phyloP scores from a whole-genome alignment of 441 rosid genomes.

The Pelargonium myrrhifolium region DNA sequence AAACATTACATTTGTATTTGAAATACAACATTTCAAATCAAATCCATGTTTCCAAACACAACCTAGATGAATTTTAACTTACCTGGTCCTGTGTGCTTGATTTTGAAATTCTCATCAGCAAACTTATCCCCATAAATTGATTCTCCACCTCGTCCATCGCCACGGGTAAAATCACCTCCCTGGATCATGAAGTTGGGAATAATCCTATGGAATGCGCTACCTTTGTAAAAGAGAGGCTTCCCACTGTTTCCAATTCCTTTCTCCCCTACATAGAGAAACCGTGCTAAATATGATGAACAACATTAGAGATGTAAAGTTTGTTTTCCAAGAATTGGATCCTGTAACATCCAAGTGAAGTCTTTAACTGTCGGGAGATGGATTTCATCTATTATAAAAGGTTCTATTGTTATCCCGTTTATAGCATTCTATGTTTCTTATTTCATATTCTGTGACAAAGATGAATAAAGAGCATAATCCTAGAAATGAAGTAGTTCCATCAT shows the following conservation, averaged over 20 bases:
- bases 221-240: constrained; percentile 50
- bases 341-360: not conserved
- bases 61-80: not conserved
- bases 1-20: too few relatives aligned
- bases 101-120: constrained; percentile 59
- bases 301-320: constrained; percentile 3
- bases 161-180: constrained; percentile 65
- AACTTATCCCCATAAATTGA: constrained; percentile 53
- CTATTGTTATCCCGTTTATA: not conserved
- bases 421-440: not conserved
- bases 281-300: constrained; percentile 1
- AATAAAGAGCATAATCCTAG: not conserved
- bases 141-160: constrained; percentile 68
- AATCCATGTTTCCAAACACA: too few relatives aligned
- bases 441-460: not conserved
- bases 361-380: not conserved
- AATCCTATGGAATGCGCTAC: constrained; percentile 55
- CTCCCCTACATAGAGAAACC: constrained; percentile 39
- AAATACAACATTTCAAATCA: too few relatives aligned
- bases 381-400: not conserved
- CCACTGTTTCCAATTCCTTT: constrained; percentile 59
- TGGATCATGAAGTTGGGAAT: constrained; percentile 71
- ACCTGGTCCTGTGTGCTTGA: constrained; percentile 61
- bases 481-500: not conserved
- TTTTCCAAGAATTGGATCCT: not conserved